Evolutionary conservation across 345 rosid species (phyloP).

Genomic region (Eucalyptus regnans): DNA sequence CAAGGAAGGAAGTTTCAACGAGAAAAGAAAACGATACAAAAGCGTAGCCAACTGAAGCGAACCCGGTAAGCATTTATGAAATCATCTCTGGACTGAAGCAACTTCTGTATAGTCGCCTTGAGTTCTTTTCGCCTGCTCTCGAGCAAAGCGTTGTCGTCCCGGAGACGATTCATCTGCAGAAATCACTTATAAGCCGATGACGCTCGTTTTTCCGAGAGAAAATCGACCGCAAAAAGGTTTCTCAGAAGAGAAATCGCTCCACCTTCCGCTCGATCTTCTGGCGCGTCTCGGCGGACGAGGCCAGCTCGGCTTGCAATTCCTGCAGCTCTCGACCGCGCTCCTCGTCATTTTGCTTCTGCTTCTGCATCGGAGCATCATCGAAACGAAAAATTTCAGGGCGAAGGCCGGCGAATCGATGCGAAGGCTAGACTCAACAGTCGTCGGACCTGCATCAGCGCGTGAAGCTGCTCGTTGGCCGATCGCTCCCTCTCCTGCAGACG

Average conservation of each 20-base stretch:
- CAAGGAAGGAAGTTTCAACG: not conserved
- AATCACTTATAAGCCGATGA: not conserved
- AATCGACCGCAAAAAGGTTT: not conserved
- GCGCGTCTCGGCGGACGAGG: constrained; percentile 31
- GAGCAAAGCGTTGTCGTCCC: constrained; percentile 50
- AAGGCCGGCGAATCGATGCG: not conserved
- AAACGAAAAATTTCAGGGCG: not conserved
- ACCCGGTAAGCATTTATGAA: constrained; percentile 63
- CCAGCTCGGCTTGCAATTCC: constrained; percentile 51
- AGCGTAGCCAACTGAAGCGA: not conserved
- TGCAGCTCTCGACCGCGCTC: constrained; percentile 39
- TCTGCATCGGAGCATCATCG: constrained; percentile 27
- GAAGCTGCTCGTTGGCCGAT: constrained; percentile 40
- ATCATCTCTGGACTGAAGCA: constrained; percentile 58
- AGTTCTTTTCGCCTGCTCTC: constrained; percentile 55
- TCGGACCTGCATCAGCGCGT: constrained; percentile 35
- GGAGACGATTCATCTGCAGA: constrained; percentile 48
- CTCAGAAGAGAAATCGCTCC: not conserved
- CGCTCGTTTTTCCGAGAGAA: not conserved
- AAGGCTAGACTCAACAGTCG: not conserved
- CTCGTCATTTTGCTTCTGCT: constrained; percentile 65
- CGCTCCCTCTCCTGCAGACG: constrained; percentile 40
- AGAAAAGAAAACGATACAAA: not conserved
- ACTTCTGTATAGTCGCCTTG: constrained; percentile 37
- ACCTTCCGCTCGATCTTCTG: constrained; percentile 46